phyloP scores from a whole-genome alignment of 352 stramenopile species.

The Phytophthora pluvialis region DNA sequence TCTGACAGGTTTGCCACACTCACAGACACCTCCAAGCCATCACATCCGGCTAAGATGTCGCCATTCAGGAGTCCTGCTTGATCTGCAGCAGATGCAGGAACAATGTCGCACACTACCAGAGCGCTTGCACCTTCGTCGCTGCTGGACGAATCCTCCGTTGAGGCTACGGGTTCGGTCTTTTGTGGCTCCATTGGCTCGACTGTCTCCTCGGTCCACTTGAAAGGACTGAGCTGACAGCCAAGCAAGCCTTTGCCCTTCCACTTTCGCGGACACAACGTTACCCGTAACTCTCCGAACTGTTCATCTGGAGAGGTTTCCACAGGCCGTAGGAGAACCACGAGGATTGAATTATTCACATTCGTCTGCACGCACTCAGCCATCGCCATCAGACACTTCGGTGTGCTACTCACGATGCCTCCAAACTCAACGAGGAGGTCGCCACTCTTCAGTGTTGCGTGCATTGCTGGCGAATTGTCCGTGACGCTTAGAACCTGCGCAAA shows the following conservation, averaged over 20 bases:
- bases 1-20: conserved; percentile 17
- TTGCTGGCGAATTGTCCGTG: conserved; percentile 45
- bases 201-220: conserved; percentile 49
- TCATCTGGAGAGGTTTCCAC: not conserved
- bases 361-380: conserved; percentile 62
- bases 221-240: conserved; percentile 66
- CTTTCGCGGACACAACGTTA: conserved; percentile 47
- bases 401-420: conserved; percentile 50
- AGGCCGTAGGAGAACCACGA: conserved; percentile 46
- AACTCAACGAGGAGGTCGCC: conserved; percentile 61
- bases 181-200: not conserved
- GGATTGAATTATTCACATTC: conserved; percentile 43
- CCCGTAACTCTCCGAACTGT: conserved; percentile 23
- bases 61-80: conserved; percentile 47
- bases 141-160: conserved; percentile 1
- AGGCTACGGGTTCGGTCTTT: not conserved
- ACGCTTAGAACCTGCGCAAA: conserved; percentile 64
- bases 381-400: conserved; percentile 54
- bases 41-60: conserved; percentile 55
- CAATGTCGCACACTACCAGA: conserved; percentile 55
- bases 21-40: conserved; percentile 25
- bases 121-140: conserved; percentile 22
- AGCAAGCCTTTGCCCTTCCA: conserved; percentile 73
- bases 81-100: conserved; percentile 33
- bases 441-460: conserved; percentile 46